These are phyloP conservation scores for Fusarium verticillioides DNA, from an alignment of 2,329 filamentous ascomycete species.

Conservation along the genomic window DNA sequence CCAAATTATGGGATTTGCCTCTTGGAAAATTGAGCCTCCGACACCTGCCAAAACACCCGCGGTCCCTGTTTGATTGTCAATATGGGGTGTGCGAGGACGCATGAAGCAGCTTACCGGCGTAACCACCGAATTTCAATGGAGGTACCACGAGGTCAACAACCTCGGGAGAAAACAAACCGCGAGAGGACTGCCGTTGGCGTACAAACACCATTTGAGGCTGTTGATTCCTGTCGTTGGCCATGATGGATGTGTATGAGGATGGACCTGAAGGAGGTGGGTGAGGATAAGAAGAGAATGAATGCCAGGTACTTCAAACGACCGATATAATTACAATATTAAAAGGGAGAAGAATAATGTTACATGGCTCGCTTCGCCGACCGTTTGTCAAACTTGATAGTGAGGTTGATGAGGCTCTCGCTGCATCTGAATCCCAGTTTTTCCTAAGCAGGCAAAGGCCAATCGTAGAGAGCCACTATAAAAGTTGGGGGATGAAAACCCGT, in stretches of 20 bases:
- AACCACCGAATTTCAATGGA: conserved; percentile 68
- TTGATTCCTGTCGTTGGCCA: conserved; percentile 33
- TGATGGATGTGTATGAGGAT: conserved; percentile 10
- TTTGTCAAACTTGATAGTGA: conserved; percentile 17
- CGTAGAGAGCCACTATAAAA: conserved; percentile 9
- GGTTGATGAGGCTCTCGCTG: conserved; percentile 29
- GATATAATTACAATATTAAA: conserved; percentile 20
- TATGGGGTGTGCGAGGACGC: conserved; percentile 1
- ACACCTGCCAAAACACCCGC: conserved; percentile 74
- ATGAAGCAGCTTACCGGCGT: conserved; percentile 59
- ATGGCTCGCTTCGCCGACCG: conserved; percentile 17
- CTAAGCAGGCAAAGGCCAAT: conserved; percentile 22
- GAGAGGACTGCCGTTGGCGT: conserved; percentile 42
- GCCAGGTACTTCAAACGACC: not conserved
- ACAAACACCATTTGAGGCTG: conserved; percentile 34
- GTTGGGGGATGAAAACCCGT: conserved; percentile 34
- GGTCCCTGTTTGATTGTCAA: conserved; percentile 58
- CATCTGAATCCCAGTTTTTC: conserved; percentile 25
- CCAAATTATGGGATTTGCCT: conserved; percentile 75
- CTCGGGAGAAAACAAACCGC: conserved; percentile 56
- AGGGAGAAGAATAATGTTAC: conserved; percentile 33
- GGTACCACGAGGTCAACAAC: conserved; percentile 59
- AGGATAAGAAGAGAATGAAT: not conserved
- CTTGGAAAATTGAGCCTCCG: conserved; percentile 76
- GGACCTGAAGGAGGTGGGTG: not conserved